A percentile compares a stretch with the other conserved stretches of the same genome.
phyloP scores from a whole-genome alignment of 2,329 filamentous ascomycete species.

The Rhynchosporium agropyri region DNA sequence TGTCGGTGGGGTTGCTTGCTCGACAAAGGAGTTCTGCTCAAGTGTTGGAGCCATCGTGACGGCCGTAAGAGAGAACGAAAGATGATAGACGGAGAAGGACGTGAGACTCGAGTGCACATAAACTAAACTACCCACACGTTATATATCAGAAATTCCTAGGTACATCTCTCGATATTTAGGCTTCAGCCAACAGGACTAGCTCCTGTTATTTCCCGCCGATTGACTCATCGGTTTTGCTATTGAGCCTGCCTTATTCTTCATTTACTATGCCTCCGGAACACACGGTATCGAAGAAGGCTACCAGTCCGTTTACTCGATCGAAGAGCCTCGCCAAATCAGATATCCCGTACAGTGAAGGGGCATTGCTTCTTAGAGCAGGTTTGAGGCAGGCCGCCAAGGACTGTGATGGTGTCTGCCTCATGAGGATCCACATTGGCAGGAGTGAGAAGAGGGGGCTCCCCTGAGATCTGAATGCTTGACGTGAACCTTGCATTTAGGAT shows the following conservation, averaged over 20 bases:
- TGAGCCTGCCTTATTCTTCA: background rate
- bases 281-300: background rate
- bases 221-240: background rate
- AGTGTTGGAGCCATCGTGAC: conserved; percentile 20
- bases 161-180: background rate
- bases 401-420: conserved; percentile 18
- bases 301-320: background rate
- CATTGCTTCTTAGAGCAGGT: background rate
- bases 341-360: background rate
- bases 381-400: conserved; percentile 5
- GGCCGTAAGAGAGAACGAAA: background rate
- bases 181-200: conserved; percentile 9
- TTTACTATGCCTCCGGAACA: conserved; percentile 2
- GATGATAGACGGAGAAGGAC: background rate
- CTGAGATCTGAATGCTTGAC: background rate
- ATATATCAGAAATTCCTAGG: background rate
- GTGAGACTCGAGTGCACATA: background rate
- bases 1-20: background rate
- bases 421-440: background rate
- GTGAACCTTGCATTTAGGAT: background rate
- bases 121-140: background rate
- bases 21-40: conserved; percentile 2
- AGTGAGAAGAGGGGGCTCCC: background rate
- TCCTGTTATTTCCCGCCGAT: background rate
- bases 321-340: conserved; percentile 1